Percentiles rank a stretch among this genome's conserved stretches.
These are phyloP conservation scores for Luffa acutangula DNA, from an alignment of 306 rosid species.

Conservation along the genomic window DNA sequence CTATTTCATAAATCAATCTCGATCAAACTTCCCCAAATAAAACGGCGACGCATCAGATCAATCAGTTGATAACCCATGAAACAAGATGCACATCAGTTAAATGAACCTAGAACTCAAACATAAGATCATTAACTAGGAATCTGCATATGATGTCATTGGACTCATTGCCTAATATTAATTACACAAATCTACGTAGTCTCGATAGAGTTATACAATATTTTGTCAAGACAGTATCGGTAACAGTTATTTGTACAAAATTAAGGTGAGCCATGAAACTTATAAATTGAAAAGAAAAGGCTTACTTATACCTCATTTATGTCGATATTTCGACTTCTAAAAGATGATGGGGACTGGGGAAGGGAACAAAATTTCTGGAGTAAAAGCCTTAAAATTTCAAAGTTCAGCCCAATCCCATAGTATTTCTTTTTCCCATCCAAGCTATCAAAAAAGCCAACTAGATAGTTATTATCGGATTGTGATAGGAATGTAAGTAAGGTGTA, in stretches of 20 bases:
- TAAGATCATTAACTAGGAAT: not conserved
- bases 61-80: not conserved
- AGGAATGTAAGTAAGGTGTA: no score
- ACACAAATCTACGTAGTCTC: not conserved
- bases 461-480: not conserved
- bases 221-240: not conserved
- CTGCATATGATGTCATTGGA: not conserved
- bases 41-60: not conserved
- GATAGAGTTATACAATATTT: not conserved
- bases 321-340: not conserved
- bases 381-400: not conserved
- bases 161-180: not conserved
- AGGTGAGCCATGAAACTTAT: constrained; percentile 1
- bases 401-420: not conserved
- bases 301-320: not conserved
- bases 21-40: not conserved
- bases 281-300: constrained; percentile 2
- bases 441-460: not conserved
- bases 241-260: not conserved
- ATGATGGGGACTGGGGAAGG: not conserved
- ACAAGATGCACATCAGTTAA: not conserved
- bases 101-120: not conserved
- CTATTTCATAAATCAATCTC: not conserved
- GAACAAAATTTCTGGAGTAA: not conserved
- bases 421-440: not conserved